A percentile compares a stretch with the other conserved stretches of the same genome.
Conservation (phyloP, 768 basidiomycete genomes). For the Gautieria morchelliformis region DNA sequence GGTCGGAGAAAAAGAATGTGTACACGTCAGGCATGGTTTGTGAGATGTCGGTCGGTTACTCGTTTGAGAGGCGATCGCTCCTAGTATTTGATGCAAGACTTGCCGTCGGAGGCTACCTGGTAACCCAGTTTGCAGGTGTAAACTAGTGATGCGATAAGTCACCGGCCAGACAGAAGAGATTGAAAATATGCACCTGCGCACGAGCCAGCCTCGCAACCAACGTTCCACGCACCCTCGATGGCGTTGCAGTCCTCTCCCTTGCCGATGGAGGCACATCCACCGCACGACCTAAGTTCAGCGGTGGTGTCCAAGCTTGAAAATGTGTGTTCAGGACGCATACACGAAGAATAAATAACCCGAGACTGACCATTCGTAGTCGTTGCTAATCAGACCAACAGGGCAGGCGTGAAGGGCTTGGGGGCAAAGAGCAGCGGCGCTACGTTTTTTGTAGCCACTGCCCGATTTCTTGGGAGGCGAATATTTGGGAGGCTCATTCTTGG, state of each 20-base stretch:
- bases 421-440: constrained; percentile 36
- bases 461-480: not conserved
- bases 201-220: constrained; percentile 50
- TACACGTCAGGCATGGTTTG: not conserved
- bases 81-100: constrained; percentile 32
- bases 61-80: not conserved
- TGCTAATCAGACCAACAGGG: constrained; percentile 35
- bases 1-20: not conserved
- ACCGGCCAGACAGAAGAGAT: not conserved
- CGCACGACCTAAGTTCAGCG: constrained; percentile 61
- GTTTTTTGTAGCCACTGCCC: constrained; percentile 15
- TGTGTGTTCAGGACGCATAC: not conserved
- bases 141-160: constrained; percentile 23
- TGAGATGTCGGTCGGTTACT: not conserved
- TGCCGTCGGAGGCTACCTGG: constrained; percentile 31
- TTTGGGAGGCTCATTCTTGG: not conserved
- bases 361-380: constrained; percentile 43
- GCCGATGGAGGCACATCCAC: constrained; percentile 59
- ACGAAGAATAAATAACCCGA: too few species aligned
- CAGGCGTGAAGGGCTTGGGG: constrained; percentile 47
- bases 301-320: constrained; percentile 39
- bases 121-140: constrained; percentile 43
- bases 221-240: constrained; percentile 56
- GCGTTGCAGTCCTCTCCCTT: constrained; percentile 62
- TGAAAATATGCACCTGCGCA: constrained; percentile 39